A percentile compares a stretch with the other conserved stretches of the same genome.
phyloP scores from a whole-genome alignment of 768 basidiomycete species.

The Mycena kentingensis region DNA sequence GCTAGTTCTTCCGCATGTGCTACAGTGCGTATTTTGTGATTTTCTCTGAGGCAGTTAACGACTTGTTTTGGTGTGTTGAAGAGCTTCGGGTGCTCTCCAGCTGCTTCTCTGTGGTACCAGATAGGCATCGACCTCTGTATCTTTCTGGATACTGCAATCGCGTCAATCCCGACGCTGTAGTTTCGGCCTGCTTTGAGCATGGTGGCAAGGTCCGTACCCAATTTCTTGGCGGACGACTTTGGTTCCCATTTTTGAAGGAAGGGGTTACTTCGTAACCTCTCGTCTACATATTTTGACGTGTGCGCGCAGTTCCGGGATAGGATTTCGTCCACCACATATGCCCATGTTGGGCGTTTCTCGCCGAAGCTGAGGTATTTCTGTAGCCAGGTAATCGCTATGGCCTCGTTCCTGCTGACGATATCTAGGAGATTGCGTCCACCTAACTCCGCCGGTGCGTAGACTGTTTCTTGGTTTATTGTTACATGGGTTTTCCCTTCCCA shows the following conservation, averaged over 20 bases:
- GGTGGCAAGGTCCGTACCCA: slow-evolving; percentile 32
- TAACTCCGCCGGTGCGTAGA: slow-evolving; percentile 11
- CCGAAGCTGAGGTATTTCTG: slow-evolving; percentile 26
- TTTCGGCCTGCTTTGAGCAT: too few relatives aligned
- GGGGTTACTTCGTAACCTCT: slow-evolving; percentile 11
- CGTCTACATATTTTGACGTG: background rate
- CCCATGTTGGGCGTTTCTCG: slow-evolving; percentile 20
- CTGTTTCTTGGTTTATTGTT: slow-evolving; percentile 21
- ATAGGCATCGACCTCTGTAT: too few relatives aligned
- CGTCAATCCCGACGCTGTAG: too few relatives aligned
- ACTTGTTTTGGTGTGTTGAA: too few relatives aligned
- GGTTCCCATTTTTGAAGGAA: slow-evolving; percentile 32
- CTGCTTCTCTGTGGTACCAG: too few relatives aligned
- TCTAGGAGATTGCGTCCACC: slow-evolving; percentile 31
- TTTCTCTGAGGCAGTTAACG: slow-evolving; percentile 10
- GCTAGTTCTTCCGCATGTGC: slow-evolving; percentile 13
- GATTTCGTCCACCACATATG: slow-evolving; percentile 31
- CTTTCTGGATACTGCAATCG: too few relatives aligned
- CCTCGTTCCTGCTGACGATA: slow-evolving; percentile 27
- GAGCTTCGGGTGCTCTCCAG: too few relatives aligned
- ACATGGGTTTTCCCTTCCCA: slow-evolving; percentile 22
- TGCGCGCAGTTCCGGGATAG: slow-evolving; percentile 14
- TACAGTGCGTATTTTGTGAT: slow-evolving; percentile 7
- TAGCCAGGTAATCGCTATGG: slow-evolving; percentile 26
- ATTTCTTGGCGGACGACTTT: slow-evolving; percentile 26